phyloP scores from a whole-genome alignment of 2,329 filamentous ascomycete genomes.

The Colletotrichum tofieldiae region DNA sequence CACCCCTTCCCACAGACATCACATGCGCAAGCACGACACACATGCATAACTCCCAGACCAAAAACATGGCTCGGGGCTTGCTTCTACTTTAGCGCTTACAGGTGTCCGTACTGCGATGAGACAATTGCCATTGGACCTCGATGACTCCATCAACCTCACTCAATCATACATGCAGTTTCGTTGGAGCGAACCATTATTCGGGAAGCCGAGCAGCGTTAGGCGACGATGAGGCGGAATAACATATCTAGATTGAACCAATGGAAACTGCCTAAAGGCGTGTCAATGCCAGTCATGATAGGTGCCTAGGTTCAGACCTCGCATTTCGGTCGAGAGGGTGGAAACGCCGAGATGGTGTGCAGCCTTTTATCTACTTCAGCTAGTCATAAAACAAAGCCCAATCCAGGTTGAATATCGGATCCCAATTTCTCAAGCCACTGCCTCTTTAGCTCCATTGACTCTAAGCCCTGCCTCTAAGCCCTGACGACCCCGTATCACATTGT shows the following conservation, averaged over 20 bases:
- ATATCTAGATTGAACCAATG: background rate
- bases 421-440: background rate
- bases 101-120: background rate
- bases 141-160: background rate
- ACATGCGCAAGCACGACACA: background rate
- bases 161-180: background rate
- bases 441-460: background rate
- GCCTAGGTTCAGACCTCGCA: background rate
- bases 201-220: background rate
- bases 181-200: background rate
- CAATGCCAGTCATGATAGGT: background rate
- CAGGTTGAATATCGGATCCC: background rate
- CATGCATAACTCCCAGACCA: too few species aligned
- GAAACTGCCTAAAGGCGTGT: background rate
- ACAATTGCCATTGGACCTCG: background rate
- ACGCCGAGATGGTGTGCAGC: too few species aligned
- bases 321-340: background rate
- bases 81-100: background rate
- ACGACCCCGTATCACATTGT: background rate
- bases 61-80: background rate
- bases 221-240: background rate
- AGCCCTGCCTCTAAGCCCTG: background rate
- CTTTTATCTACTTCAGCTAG: conserved; percentile 14
- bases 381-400: background rate
- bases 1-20: too few species aligned